A percentile compares a stretch with the other conserved stretches of the same genome.
phyloP scores from a whole-genome alignment of 2,329 filamentous ascomycete species.

The Diaporthe sp. region DNA sequence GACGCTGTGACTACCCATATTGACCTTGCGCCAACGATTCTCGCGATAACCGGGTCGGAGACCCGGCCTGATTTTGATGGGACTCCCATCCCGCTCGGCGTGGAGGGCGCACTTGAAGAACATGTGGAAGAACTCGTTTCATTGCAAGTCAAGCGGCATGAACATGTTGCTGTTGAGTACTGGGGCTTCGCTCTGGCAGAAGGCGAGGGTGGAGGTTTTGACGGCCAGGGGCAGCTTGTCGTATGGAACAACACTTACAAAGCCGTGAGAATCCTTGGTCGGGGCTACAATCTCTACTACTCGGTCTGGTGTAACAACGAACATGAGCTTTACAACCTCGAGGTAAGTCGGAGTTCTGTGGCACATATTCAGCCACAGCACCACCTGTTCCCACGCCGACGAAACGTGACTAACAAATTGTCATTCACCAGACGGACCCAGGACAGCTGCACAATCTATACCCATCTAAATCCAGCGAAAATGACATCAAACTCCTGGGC shows the following conservation, averaged over 20 bases:
- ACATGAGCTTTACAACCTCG: conserved; percentile 73
- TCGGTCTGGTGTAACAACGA: conserved; percentile 77
- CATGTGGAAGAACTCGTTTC: background rate
- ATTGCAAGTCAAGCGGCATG: conserved; percentile 50
- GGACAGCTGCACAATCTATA: conserved; percentile 41
- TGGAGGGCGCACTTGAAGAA: background rate
- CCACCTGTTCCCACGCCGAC: background rate
- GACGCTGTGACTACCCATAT: conserved; percentile 71
- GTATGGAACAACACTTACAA: conserved; percentile 64
- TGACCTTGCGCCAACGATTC: conserved; percentile 73
- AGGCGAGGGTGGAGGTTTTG: conserved; percentile 44
- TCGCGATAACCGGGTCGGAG: conserved; percentile 59
- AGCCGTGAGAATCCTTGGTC: conserved; percentile 62
- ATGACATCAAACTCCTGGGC: conserved; percentile 42
- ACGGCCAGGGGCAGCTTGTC: conserved; percentile 34
- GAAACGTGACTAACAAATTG: background rate
- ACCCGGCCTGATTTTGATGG: conserved; percentile 69
- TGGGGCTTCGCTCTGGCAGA: conserved; percentile 57
- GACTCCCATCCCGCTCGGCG: conserved; percentile 57
- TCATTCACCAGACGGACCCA: conserved; percentile 27
- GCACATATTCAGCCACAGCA: background rate
- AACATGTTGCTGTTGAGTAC: conserved; percentile 64
- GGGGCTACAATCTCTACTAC: conserved; percentile 71
- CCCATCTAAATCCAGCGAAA: background rate
- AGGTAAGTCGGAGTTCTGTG: conserved; percentile 51